Evolutionary conservation across 495 filamentous ascomycete species (phyloP).

Genomic region (Penicillium waksmanii): DNA sequence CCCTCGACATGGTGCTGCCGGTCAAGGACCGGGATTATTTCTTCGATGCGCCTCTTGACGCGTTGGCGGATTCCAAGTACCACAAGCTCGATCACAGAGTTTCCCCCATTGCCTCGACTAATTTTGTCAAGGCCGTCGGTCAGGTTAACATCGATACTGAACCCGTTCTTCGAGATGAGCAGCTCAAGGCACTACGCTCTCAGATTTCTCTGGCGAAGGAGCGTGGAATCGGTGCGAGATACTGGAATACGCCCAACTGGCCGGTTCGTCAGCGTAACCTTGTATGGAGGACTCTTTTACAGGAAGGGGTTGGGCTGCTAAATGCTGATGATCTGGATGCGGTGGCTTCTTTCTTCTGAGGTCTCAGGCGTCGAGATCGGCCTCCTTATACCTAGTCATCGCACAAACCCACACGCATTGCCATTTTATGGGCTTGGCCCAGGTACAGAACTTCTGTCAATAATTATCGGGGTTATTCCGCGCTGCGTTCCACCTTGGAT

Average conservation of each 20-base stretch:
- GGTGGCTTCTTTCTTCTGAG: conserved; percentile 46
- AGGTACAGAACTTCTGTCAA: too few relatives aligned
- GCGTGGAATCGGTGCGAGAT: conserved; percentile 67
- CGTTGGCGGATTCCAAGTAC: conserved; percentile 45
- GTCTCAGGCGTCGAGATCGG: not conserved
- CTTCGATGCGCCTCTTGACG: conserved; percentile 61
- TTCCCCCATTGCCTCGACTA: conserved; percentile 56
- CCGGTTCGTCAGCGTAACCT: conserved; percentile 64
- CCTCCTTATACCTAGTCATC: not conserved
- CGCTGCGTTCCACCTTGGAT: too few relatives aligned
- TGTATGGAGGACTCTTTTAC: conserved; percentile 68
- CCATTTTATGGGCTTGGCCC: too few relatives aligned
- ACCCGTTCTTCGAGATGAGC: conserved; percentile 44
- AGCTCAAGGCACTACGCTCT: conserved; percentile 59
- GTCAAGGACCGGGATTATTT: conserved; percentile 60
- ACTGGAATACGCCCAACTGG: conserved; percentile 76
- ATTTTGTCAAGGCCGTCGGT: conserved; percentile 48
- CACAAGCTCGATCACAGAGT: conserved; percentile 47
- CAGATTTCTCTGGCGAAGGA: conserved; percentile 65
- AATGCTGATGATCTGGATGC: conserved; percentile 78
- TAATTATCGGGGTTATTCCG: too few relatives aligned
- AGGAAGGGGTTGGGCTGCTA: conserved; percentile 70
- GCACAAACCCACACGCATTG: not conserved
- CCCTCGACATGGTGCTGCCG: conserved; percentile 63
- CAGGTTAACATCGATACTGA: conserved; percentile 35